These are phyloP conservation scores for Phlebiopsis gigantea DNA, from an alignment of 768 basidiomycete genomes.

Conservation along the genomic window DNA sequence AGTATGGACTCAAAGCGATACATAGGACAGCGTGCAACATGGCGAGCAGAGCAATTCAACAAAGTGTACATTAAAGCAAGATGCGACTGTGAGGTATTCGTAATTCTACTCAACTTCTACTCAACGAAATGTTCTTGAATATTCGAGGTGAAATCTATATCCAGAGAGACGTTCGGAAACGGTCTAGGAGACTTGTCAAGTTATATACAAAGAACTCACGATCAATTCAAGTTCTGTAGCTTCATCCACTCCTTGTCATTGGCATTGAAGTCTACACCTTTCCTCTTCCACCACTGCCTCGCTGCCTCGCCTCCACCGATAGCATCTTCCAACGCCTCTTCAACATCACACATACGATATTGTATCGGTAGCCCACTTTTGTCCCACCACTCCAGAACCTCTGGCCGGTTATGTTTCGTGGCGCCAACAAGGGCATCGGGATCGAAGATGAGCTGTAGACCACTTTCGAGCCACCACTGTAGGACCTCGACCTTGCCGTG, in stretches of 20 bases:
- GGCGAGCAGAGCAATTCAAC: no score
- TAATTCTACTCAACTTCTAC: no score
- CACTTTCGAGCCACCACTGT: conserved; percentile 80
- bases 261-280: conserved; percentile 80
- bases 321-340: conserved; percentile 86
- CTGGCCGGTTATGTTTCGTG: conserved; percentile 74
- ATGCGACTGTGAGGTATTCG: no score
- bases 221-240: conserved; percentile 60
- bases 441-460: conserved; percentile 73
- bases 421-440: conserved; percentile 76
- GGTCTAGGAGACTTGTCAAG: no score
- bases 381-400: conserved; percentile 88
- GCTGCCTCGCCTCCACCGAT: conserved; percentile 75
- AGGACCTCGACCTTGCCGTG: conserved; percentile 76
- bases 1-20: no score
- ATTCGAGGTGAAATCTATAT: background rate
- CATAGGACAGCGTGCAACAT: no score
- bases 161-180: background rate
- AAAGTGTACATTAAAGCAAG: no score
- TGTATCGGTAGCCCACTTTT: conserved; percentile 72
- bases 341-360: conserved; percentile 88
- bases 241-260: conserved; percentile 89
- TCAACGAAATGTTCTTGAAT: background rate
- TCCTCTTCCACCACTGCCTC: conserved; percentile 74
- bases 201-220: background rate